Evolutionary conservation across 2,329 filamentous ascomycete genomes (phyloP).

Genomic region (Helicocarpus griseus): DNA sequence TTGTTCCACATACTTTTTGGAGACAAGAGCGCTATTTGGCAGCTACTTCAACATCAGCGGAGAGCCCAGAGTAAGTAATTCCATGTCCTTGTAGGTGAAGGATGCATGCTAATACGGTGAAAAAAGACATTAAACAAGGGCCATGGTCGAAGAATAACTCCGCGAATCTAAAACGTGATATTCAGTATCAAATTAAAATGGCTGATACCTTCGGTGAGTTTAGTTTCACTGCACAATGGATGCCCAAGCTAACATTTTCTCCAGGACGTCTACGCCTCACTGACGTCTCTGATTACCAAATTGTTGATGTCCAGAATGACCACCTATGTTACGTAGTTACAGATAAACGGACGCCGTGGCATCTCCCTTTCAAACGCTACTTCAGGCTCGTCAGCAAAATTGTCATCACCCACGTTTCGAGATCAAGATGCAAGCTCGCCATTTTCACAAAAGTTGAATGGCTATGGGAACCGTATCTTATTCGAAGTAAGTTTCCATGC

Average conservation of each 20-base stretch:
- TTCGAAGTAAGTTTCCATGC: slow-evolving; percentile 29
- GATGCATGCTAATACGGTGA: neutral
- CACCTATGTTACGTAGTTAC: slow-evolving; percentile 62
- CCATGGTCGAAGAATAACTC: slow-evolving; percentile 69
- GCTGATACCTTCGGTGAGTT: slow-evolving; percentile 53
- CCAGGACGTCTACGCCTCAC: slow-evolving; percentile 42
- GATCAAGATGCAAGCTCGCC: slow-evolving; percentile 84
- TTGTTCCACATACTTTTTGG: slow-evolving; percentile 95
- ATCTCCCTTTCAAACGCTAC: slow-evolving; percentile 67
- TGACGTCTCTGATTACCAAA: slow-evolving; percentile 70
- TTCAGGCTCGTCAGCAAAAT: slow-evolving; percentile 83
- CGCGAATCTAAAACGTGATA: slow-evolving; percentile 64
- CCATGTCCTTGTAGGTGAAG: neutral
- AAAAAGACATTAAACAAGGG: slow-evolving; percentile 63
- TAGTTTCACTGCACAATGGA: neutral
- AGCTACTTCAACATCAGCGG: slow-evolving; percentile 77
- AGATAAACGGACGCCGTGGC: slow-evolving; percentile 61
- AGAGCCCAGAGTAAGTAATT: slow-evolving; percentile 49
- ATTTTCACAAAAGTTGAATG: slow-evolving; percentile 84
- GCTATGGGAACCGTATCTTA: slow-evolving; percentile 53
- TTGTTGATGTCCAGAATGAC: slow-evolving; percentile 73
- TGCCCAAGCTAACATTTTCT: slow-evolving; percentile 10
- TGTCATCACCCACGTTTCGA: slow-evolving; percentile 86
- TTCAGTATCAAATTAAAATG: slow-evolving; percentile 67
- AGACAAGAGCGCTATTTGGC: slow-evolving; percentile 90